A percentile compares a stretch with the other conserved stretches of the same genome.
These are phyloP conservation scores for Venturia oleaginea DNA, from an alignment of 2,329 filamentous ascomycete species.

Conservation along the genomic window DNA sequence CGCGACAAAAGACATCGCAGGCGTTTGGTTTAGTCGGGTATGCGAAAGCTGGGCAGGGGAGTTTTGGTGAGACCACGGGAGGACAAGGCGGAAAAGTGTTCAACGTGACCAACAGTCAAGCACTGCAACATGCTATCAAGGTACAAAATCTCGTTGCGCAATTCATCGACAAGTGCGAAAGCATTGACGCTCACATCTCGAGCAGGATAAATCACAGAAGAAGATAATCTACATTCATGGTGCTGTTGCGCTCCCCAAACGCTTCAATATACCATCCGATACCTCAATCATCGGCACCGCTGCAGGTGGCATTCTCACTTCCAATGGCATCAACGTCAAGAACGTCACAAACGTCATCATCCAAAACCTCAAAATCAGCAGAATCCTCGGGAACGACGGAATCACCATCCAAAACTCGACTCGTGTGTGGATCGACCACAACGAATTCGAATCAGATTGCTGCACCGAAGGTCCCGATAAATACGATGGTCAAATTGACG, in stretches of 20 bases:
- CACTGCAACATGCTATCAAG: background rate
- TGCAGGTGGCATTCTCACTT: slow-evolving; percentile 27
- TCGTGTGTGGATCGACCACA: slow-evolving; percentile 41
- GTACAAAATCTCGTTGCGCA: background rate
- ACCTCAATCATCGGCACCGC: slow-evolving; percentile 35
- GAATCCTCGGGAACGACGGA: slow-evolving; percentile 34
- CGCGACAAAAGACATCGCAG: background rate
- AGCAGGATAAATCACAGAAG: slow-evolving; percentile 6
- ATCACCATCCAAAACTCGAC: slow-evolving; percentile 39
- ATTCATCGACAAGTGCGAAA: background rate
- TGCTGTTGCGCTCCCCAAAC: slow-evolving; percentile 32
- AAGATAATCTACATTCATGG: slow-evolving; percentile 38
- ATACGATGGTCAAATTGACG: slow-evolving; percentile 39
- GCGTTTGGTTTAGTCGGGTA: background rate
- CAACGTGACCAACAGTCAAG: slow-evolving; percentile 20
- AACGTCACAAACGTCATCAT: slow-evolving; percentile 33
- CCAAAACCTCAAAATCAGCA: slow-evolving; percentile 28
- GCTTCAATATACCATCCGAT: slow-evolving; percentile 38
- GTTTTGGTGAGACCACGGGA: slow-evolving; percentile 21
- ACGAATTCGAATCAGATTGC: slow-evolving; percentile 38
- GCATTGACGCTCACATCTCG: slow-evolving; percentile 23
- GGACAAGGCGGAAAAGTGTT: slow-evolving; percentile 17
- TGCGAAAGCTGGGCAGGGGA: background rate
- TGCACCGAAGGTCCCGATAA: slow-evolving; percentile 28
- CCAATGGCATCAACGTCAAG: slow-evolving; percentile 29